A percentile compares a stretch with the other conserved stretches of the same genome.
phyloP scores from a whole-genome alignment of 208 protist genomes.

The Leishmania amazonensis region DNA sequence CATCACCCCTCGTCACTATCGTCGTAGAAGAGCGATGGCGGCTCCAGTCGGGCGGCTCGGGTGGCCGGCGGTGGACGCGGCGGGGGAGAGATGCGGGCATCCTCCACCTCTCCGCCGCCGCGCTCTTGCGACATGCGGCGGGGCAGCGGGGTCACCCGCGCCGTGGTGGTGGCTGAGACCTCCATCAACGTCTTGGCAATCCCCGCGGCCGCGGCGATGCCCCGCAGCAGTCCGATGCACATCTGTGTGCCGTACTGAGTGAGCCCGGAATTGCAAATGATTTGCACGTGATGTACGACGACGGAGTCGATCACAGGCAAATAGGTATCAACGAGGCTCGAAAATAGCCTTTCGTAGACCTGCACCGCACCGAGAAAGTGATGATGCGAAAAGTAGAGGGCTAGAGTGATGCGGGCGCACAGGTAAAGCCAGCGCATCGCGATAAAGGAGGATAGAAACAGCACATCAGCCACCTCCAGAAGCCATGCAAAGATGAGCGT shows the following conservation, averaged over 20 bases:
- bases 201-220: constrained; percentile 24
- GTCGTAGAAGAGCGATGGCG: constrained; percentile 30
- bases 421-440: constrained; percentile 61
- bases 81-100: neutral
- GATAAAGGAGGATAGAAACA: constrained; percentile 66
- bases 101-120: neutral
- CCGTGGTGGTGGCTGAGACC: constrained; percentile 30
- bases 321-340: constrained; percentile 50
- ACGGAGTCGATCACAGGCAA: constrained; percentile 51
- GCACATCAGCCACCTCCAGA: constrained; percentile 51
- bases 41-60: constrained; percentile 1
- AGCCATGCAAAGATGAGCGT: constrained; percentile 74
- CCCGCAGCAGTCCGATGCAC: constrained; percentile 32
- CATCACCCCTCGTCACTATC: neutral
- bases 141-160: constrained; percentile 32
- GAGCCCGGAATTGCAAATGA: constrained; percentile 49
- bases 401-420: constrained; percentile 53
- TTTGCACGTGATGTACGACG: constrained; percentile 55
- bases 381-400: constrained; percentile 67
- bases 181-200: constrained; percentile 51
- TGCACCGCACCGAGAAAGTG: constrained; percentile 56
- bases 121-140: constrained; percentile 47
- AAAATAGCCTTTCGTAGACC: constrained; percentile 59
- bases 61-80: constrained; percentile 1
- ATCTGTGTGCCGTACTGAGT: constrained; percentile 44